Evolutionary conservation across 805 yeast species (phyloP), one percentile per base, ranked within the genome.

Genomic region (Yamadazyma ubonensis): DNA sequence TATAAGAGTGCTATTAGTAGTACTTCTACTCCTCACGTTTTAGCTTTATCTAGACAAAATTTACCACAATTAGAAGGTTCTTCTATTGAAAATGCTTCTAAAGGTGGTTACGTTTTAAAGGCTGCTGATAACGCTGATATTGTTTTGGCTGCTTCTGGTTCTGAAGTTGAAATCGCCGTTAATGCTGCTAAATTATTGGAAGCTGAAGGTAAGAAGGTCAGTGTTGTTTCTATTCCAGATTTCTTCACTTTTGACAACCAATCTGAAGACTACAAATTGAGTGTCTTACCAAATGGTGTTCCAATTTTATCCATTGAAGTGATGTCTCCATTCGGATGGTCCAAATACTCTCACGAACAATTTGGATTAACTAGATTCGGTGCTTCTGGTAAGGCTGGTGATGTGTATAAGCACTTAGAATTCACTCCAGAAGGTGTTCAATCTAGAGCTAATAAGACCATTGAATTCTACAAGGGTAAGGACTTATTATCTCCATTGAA

Each of bases 311-410:
- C 96, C 42, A 86, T 90, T 51, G 99, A 91, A 79, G 99, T 89
- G 41, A 75, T 88, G 81, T 68, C 95, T 41, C 80, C 96, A 41
- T 73, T 77, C 55, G 96, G 96, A 44, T 93, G 98, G 99, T 73
- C 82, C 57, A 86, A 83, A 70, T 93, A 88, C 76, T 79, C 97
- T 45, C 98, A 91, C 73, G 93, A 86, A 75, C 95, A 89, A 68
- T 87, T 91, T 58, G 96, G 97, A 71, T 76, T 91, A 61, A 81
- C 88, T 81, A 81, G 87, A 73, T 91, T 93, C 62, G 99, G 99
- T 78, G 93, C 89, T 48, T 88, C 96, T 45, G 98, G 96, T 65
- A 84, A 86, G 65, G 95, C 83, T 61, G 68, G 70, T 43, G 87
- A 85, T 49, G 77, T 90, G 47, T 91, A 81, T 82, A 79, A 86